Evolutionary conservation across 495 filamentous ascomycete genomes (phyloP), one percentile per base, ranked within the genome.

Genomic region (Podospora anserina): DNA sequence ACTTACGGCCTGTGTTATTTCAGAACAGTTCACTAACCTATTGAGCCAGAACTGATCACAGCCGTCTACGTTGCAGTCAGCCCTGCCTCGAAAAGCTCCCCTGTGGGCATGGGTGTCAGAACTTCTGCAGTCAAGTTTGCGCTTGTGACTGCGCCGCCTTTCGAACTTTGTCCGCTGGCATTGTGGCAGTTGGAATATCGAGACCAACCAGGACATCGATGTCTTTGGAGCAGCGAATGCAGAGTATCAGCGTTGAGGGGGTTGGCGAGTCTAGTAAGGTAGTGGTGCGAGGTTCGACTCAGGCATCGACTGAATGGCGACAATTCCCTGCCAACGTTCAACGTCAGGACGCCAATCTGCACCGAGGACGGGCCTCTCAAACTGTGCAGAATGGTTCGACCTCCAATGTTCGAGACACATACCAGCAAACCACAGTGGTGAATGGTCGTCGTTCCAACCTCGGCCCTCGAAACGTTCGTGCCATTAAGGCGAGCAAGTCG

Each of bases 61-160:
- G 76, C 0, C 82, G 83, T 60, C 76, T 92, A 0, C 89, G 88
- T 23, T 96, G 92, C 72, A 86, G 83, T 4, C 63, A 83, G 55
- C 83, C 90, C 2, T 95, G 92, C 69, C 72, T 78, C 1, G 80
- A 83, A 53, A 54, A 28, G 0, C 81, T 94, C 5, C 23, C n/a
- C 0, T 96, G 92, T 75, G 88, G 90, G 0, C 89, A 93, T 71
- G 82, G 79, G 4, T 86, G 84, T 63, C 69, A 81, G 26, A 71
- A 55, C 2, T 34, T 74, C 4, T 85, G 83, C 64, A 74, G 81
- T n/a, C 73, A 82, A 54, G 19, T 57, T 0, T 85, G 82, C 53
- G 55, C n/a, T 0, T 82, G 80, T 57, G 69, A 53, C 15, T 83
- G 81, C 64, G 61, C 68, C 6, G 62, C 7, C 0, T 81, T 81